phyloP scores from a whole-genome alignment of 345 rosid species.

The Ailanthus altissimus region DNA sequence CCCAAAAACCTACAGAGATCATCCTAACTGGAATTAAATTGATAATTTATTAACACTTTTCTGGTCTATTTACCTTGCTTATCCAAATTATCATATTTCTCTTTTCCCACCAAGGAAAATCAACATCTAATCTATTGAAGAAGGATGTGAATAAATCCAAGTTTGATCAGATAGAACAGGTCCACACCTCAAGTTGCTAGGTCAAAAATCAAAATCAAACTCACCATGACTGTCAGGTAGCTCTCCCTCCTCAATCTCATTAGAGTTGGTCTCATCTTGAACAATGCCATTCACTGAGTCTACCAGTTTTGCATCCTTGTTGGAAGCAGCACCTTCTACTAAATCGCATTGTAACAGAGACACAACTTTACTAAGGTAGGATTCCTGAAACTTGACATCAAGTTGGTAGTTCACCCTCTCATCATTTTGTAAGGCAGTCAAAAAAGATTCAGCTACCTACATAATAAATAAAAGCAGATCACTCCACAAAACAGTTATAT shows the following conservation, averaged over 20 bases:
- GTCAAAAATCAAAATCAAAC: conserved; percentile 25
- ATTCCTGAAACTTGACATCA: conserved; percentile 94
- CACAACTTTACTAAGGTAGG: conserved; percentile 77
- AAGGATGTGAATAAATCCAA: not conserved
- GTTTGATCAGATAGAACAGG: not conserved
- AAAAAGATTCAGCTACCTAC: conserved; percentile 92
- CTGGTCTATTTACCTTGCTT: not conserved
- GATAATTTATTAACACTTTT: not conserved
- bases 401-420: conserved; percentile 92
- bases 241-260: conserved; percentile 98
- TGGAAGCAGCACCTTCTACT: conserved; percentile 83
- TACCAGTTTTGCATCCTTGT: conserved; percentile 46
- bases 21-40: not conserved
- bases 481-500: not conserved
- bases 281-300: conserved; percentile 40
- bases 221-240: conserved; percentile 88
- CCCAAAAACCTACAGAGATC: not conserved
- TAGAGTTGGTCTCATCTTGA: conserved; percentile 37
- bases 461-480: conserved; percentile 17
- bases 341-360: conserved; percentile 81
- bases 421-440: conserved; percentile 88
- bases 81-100: not conserved
- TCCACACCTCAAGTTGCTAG: not conserved
- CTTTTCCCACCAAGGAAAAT: not conserved
- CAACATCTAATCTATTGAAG: not conserved